Base-by-base conservation (phyloP, 148 eudicot species). In the Tetragonia tetragonoides region DNA sequence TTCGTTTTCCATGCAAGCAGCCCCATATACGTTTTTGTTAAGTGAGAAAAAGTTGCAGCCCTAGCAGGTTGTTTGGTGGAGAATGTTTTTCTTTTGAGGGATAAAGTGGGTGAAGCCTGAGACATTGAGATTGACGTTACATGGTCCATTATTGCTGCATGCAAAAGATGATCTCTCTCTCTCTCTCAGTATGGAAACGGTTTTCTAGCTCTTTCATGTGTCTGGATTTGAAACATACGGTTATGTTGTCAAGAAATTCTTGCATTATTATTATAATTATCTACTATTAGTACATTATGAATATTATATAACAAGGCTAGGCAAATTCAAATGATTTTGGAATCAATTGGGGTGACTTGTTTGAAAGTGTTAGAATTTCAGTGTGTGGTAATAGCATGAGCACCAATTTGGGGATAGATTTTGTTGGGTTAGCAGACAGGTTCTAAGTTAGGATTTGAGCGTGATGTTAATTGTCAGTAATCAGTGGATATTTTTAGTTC, bases 171-270 rank as follows among this genome's bases (percentile, higher is more conserved):
- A 9, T 53, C 17, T n/a, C n/a, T n/a, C n/a, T n/a, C n/a, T n/a
- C n/a, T n/a, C n/a, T n/a, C n/a, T n/a, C n/a, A n/a, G n/a, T n/a
- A n/a, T n/a, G n/a, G n/a, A n/a, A n/a, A n/a, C n/a, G n/a, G n/a
- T n/a, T n/a, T n/a, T n/a, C 16, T 77, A 39, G 40, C 74, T 54
- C 47, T 59, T 51, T 77, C 80, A 68, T 14, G 74, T 73, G 17
- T 74, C 54, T 79, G 72, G 77, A 54, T 65, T 78, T 73, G 41
- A 44, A 73, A 65, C 16, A 49, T 24, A n/a, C n/a, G 76, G 72
- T 79, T 79, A 24, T 66, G 77, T 79, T 79, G 77, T 73, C 81
- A 47, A 79, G 66, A 79, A 72, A 79, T 79, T 73, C 81, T 62
- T 78, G 68, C 74, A 62, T 69, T 11, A 28, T 77, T 57, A 77